A percentile compares a stretch with the other conserved stretches of the same genome.
phyloP scores from a whole-genome alignment of 192 early-diverging fungal species.

The Linnemannia zychae region DNA sequence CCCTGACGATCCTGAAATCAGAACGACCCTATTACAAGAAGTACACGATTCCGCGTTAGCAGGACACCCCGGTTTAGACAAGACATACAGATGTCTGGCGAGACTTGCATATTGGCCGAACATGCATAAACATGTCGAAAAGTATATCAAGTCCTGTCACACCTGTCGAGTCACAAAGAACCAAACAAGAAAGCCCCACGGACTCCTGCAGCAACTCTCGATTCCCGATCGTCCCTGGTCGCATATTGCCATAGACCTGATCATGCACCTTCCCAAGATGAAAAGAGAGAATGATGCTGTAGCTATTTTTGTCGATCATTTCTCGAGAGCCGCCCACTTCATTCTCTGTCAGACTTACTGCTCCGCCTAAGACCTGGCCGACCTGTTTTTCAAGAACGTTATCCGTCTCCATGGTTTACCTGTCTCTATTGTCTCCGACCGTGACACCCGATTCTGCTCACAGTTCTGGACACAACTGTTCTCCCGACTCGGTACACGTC shows the following conservation, averaged over 20 bases:
- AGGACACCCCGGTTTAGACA: not conserved
- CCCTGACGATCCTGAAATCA: not conserved
- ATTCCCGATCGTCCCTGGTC: conserved; percentile 32
- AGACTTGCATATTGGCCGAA: conserved; percentile 17
- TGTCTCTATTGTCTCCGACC: conserved; percentile 57
- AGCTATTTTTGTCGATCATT: conserved; percentile 56
- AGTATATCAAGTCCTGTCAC: conserved; percentile 31
- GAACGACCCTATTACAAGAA: not conserved
- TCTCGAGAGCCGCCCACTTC: conserved; percentile 55
- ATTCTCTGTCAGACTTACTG: conserved; percentile 17
- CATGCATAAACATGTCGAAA: conserved; percentile 6
- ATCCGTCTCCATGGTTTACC: conserved; percentile 45
- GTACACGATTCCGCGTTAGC: not conserved
- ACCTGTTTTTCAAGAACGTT: conserved; percentile 30
- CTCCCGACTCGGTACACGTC: conserved; percentile 28
- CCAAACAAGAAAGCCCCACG: conserved; percentile 6
- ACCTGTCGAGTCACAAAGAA: not conserved
- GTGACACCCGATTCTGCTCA: conserved; percentile 59
- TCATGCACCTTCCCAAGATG: conserved; percentile 33
- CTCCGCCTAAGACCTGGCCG: conserved; percentile 18
- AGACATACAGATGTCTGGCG: not conserved
- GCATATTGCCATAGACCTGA: conserved; percentile 61
- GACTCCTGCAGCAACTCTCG: conserved; percentile 13
- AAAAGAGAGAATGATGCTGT: conserved; percentile 43
- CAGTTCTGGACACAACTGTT: conserved; percentile 58